A percentile compares a stretch with the other conserved stretches of the same genome.
Conservation (phyloP, 2,329 filamentous ascomycete genomes). For the Phialophora macrospora region DNA sequence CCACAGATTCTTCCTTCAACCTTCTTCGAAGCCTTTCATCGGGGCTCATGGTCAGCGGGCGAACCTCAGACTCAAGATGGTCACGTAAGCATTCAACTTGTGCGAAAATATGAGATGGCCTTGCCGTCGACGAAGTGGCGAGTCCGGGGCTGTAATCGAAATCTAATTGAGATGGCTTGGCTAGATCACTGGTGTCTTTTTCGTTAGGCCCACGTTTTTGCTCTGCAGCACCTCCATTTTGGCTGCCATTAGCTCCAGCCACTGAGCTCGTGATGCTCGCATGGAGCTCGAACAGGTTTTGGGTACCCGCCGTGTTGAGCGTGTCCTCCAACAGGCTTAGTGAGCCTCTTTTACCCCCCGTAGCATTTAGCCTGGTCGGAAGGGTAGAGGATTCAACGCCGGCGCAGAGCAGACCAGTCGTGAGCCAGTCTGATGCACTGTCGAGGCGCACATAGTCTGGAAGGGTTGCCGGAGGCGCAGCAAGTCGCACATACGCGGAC, state of each 20-base stretch:
- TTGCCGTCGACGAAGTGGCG: slow-evolving; percentile 45
- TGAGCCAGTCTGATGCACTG: slow-evolving; percentile 73
- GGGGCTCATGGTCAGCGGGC: slow-evolving; percentile 23
- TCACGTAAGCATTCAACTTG: slow-evolving; percentile 35
- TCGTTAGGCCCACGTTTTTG: slow-evolving; percentile 14
- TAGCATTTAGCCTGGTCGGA: slow-evolving; percentile 69
- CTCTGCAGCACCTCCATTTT: slow-evolving; percentile 17
- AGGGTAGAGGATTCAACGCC: slow-evolving; percentile 80
- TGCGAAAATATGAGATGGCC: slow-evolving; percentile 41
- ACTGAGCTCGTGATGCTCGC: slow-evolving; percentile 59
- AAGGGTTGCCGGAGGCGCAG: slow-evolving; percentile 62
- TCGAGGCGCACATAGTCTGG: slow-evolving; percentile 67
- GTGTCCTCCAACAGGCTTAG: slow-evolving; percentile 68
- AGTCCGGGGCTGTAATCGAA: slow-evolving; percentile 50
- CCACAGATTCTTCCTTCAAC: slow-evolving; percentile 35
- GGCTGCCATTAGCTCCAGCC: slow-evolving; percentile 13
- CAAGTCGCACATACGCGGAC: slow-evolving; percentile 77
- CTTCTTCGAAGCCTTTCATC: slow-evolving; percentile 34
- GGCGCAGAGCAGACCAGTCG: slow-evolving; percentile 74
- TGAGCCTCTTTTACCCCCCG: slow-evolving; percentile 52
- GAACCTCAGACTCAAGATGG: slow-evolving; percentile 11
- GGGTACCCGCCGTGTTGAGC: slow-evolving; percentile 76
- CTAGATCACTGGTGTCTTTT: slow-evolving; percentile 7
- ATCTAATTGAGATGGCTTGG: slow-evolving; percentile 42
- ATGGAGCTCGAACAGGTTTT: slow-evolving; percentile 75